Base-by-base conservation (phyloP, 768 basidiomycete genomes). In the Paxillus ammoniavirescens region DNA sequence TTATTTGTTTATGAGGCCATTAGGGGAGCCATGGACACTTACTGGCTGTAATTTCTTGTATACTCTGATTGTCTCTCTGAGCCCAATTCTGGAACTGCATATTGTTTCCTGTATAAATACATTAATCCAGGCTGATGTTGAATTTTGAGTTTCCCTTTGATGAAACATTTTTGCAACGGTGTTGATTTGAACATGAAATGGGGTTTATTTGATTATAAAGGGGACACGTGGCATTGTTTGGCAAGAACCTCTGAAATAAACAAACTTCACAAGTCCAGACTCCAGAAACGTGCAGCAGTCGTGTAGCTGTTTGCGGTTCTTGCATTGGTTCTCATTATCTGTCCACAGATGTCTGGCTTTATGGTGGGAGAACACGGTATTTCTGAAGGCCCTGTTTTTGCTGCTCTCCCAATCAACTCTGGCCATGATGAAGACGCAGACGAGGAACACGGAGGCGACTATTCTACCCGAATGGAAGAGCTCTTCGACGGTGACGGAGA, bases 401-500 rank as follows among this genome's bases (percentile, higher is more conserved):
- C 51, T 23, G 9, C 60, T 17, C 61, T 60, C 2, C 57, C 61
- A 2, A 52, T 37, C n/a, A 42, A 49, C 44, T 61, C 67, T 30
- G 46, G 44, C 36, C 58, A 58, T 21, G 65, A 60, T 26, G 62
- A 67, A 15, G 65, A 66, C 35, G 37, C 47, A 50, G 50, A 54
- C 54, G 53, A 61, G 35, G 58, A 67, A 59, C 26, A 57, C 59
- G 53, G 61, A 56, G 54, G 64, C 30, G 63, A 55, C 53, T 66
- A 68, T 49, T 64, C 61, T 28, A 41, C 58, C 15, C 56, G 64
- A 52, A 67, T 60, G 66, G 62, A 49, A 21, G 65, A 67, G 12
- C 47, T 68, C 10, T 66, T 62, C 47, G 74, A 68, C 53, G 78
- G 73, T 44, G 77, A 75, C 45, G 76, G 75, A 26, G 74, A 77